These are phyloP conservation scores for Quercus wislizeni DNA, from an alignment of 306 rosid species.

Conservation along the genomic window DNA sequence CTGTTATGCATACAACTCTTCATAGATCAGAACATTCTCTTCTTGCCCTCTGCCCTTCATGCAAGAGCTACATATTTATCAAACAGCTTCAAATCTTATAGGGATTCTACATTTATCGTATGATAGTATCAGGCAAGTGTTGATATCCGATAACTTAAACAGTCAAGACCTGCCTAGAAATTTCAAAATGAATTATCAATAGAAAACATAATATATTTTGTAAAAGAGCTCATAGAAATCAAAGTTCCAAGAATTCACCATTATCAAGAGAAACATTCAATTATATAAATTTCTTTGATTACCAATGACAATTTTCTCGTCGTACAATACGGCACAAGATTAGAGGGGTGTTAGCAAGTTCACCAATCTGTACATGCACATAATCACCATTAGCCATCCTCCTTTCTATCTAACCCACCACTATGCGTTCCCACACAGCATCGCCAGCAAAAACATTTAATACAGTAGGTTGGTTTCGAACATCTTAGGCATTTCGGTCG, in stretches of 20 bases:
- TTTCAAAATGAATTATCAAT: not conserved
- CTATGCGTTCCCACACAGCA: constrained; percentile 51
- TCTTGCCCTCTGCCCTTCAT: too few species aligned
- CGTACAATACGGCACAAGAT: constrained; percentile 43
- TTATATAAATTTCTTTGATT: constrained; percentile 27
- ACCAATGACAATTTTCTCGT: constrained; percentile 43
- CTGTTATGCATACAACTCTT: too few species aligned
- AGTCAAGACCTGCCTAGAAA: not conserved
- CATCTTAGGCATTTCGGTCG: constrained; percentile 35
- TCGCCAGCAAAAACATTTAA: constrained; percentile 44
- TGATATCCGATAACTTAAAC: not conserved
- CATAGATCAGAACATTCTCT: too few species aligned
- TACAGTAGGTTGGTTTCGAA: constrained; percentile 39
- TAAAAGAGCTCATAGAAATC: constrained; percentile 24
- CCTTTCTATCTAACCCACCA: constrained; percentile 32
- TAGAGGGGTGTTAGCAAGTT: constrained; percentile 44
- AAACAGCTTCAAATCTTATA: too few species aligned
- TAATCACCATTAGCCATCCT: constrained; percentile 39
- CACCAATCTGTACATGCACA: constrained; percentile 48
- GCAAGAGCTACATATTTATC: too few species aligned
- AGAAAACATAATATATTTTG: not conserved
- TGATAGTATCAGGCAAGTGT: too few species aligned
- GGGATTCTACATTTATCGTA: too few species aligned
- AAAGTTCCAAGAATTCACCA: constrained; percentile 14
- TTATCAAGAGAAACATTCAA: constrained; percentile 21